phyloP scores from a whole-genome alignment of 2,329 filamentous ascomycete genomes.

The Hypoxylon sp. region DNA sequence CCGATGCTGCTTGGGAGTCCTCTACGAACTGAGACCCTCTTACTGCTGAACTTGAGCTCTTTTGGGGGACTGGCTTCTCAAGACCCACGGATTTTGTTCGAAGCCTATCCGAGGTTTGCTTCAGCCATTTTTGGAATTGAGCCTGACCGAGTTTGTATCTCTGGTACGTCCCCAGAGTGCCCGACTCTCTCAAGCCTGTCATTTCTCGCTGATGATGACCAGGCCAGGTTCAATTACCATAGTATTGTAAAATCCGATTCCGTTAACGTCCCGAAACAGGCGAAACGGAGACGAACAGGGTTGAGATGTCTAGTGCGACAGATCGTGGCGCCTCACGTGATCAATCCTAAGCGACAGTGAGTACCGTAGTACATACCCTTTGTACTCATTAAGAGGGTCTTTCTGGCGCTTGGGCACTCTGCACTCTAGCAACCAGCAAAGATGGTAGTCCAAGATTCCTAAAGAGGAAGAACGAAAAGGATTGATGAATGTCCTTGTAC shows the following conservation, averaged over 20 bases:
- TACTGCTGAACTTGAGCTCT: neutral
- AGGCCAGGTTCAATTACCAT: neutral
- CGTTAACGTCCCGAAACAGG: neutral
- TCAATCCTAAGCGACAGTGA: neutral
- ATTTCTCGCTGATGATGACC: conserved; percentile 9
- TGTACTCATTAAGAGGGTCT: too few species aligned
- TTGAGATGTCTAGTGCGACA: neutral
- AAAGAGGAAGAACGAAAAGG: too few species aligned
- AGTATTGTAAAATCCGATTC: neutral
- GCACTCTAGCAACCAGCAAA: neutral
- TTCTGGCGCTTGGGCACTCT: neutral
- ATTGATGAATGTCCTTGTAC: too few species aligned
- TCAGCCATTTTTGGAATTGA: conserved; percentile 39
- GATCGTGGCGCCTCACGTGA: neutral
- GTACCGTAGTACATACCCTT: too few species aligned
- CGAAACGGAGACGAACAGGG: neutral
- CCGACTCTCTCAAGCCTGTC: conserved; percentile 21
- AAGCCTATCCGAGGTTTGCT: conserved; percentile 36
- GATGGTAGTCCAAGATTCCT: neutral
- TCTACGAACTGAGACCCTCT: neutral
- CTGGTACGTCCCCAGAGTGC: conserved; percentile 36
- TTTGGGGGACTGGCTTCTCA: neutral
- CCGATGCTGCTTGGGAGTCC: conserved; percentile 8
- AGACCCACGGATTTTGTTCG: neutral
- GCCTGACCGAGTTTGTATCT: conserved; percentile 39